These are phyloP conservation scores for Nannochloropsis gaditana DNA, from an alignment of 108 stramenopile species.

Conservation along the genomic window DNA sequence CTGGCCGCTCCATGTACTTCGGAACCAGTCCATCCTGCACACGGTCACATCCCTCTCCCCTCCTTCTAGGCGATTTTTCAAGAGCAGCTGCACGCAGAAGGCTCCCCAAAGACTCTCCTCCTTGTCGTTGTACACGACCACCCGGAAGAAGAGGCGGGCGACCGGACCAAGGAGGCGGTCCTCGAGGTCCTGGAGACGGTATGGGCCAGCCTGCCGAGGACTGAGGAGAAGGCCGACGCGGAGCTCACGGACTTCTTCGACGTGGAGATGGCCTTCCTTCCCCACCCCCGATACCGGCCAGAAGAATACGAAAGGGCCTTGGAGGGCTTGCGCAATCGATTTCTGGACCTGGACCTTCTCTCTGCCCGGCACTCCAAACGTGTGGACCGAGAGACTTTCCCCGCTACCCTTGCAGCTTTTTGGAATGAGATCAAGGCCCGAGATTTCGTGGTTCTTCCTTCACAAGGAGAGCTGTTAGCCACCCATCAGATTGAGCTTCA, in stretches of 20 bases:
- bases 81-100: slow-evolving; percentile 5
- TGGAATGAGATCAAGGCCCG: not conserved
- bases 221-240: not conserved
- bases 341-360: not conserved
- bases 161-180: not conserved
- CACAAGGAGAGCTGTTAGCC: not conserved
- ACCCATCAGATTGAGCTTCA: not conserved
- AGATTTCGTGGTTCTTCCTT: not conserved
- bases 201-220: not conserved
- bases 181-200: not conserved
- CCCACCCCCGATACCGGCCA: not conserved
- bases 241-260: not conserved
- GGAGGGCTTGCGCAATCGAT: not conserved
- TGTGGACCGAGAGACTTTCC: not conserved
- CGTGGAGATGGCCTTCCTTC: not conserved
- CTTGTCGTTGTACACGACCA: slow-evolving; percentile 12
- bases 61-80: not conserved
- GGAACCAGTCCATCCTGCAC: no score
- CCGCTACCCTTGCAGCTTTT: not conserved
- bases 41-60: not conserved
- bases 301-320: slow-evolving; percentile 15
- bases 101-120: not conserved
- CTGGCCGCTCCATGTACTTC: no score
- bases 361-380: slow-evolving; percentile 5
- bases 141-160: not conserved